Evolutionary conservation across 1,284 basidiomycete genomes (phyloP).

Genomic region (Afroboletus lepidellus): DNA sequence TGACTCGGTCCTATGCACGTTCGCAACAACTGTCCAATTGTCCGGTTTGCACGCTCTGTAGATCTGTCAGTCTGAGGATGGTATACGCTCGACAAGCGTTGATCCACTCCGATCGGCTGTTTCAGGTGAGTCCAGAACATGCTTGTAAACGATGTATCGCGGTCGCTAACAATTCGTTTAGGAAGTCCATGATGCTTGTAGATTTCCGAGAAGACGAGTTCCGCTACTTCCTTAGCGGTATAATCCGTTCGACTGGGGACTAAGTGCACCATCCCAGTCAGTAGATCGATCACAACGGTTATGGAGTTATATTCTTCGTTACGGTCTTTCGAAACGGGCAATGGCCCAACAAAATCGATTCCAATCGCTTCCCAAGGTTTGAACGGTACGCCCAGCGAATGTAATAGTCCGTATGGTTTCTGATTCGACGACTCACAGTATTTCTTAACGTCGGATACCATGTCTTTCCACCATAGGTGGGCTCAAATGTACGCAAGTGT

Average conservation of each 20-base stretch:
- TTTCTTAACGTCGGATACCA: background rate
- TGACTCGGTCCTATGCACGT: conserved; percentile 4
- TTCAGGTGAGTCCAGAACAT: background rate
- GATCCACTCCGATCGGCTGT: background rate
- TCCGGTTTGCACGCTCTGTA: background rate
- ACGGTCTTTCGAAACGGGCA: background rate
- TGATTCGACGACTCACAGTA: background rate
- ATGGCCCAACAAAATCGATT: background rate
- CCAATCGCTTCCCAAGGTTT: background rate
- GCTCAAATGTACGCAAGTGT: background rate
- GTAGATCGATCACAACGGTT: background rate
- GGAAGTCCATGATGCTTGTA: background rate
- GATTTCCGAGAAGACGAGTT: background rate
- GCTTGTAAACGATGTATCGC: background rate
- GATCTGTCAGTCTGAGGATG: background rate
- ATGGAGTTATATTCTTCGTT: background rate
- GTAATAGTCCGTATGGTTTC: background rate
- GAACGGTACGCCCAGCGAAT: background rate
- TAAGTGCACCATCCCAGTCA: background rate
- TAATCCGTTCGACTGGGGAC: background rate
- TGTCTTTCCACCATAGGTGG: background rate
- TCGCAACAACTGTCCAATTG: background rate
- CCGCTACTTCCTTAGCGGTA: background rate
- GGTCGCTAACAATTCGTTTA: background rate
- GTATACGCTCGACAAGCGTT: background rate